Base-by-base conservation (phyloP, 1,284 basidiomycete species). In the Marasmius tenuissimus region DNA sequence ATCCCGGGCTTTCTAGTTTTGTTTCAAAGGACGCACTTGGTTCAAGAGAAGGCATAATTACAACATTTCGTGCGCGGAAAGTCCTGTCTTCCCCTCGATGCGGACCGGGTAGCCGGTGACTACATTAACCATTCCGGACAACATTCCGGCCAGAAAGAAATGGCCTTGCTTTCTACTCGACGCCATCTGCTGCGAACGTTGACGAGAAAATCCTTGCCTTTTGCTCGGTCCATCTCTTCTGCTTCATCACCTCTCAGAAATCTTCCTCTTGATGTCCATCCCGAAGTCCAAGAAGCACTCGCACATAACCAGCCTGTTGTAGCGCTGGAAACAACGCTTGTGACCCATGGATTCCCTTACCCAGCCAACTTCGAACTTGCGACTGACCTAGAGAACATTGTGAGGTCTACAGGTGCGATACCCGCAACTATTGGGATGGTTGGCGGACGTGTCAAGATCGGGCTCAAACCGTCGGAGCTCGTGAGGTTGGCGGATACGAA, bases 391-490 rank as follows among this genome's bases (percentile, higher is more conserved):
- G 94, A 97, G 73, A 72, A 73, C 10, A 91, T 94, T 59, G 88
- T 98, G n/a, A 82, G 93, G 65, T 81, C 83, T 7, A 84, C 85
- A 39, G 91, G 91, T 4, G 89, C 89, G 9, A 81, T 91, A 14
- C 97, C 97, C 1, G 96, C 97, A 0, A 98, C 96, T 0, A 92
- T 98, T 63, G 97, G 91, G 4, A 75, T 99, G 47, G 80, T 98
- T 39, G 82, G 82, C 37, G 97, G 97, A 8, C 83, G 87, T 34
- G 84, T 97, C 63, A 94, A 96, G 74, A 86, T 99, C 64, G 97
- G 97, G 0, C 77, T 99, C 42, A 77, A 85, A 16, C 71, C 78
- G 3, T 62, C 74, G 2, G 86, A 98, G 68, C 79, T 98, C 2
- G 86, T 87, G 65, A 78, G 85, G 53, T 78, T 99, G 27, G 91